Conservation (phyloP, 2,329 filamentous ascomycete genomes). For the Arthrobotrys entomopaga region DNA sequence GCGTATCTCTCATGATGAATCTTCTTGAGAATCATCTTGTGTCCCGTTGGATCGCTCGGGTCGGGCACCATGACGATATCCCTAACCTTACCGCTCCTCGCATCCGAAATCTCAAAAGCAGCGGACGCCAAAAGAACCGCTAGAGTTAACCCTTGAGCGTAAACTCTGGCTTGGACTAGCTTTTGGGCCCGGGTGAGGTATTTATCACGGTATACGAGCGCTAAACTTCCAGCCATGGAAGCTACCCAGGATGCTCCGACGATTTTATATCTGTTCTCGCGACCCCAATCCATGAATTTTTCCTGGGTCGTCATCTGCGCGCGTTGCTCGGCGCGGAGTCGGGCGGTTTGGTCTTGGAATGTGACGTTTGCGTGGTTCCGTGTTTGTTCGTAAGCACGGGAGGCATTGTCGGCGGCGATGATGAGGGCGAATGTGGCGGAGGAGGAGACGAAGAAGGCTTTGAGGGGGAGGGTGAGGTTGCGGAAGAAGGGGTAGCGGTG, state of each 20-base stretch:
- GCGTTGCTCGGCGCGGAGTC: constrained; percentile 72
- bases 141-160: constrained; percentile 88
- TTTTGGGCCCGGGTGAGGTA: constrained; percentile 82
- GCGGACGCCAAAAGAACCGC: constrained; percentile 84
- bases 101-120: constrained; percentile 83
- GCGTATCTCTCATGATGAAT: constrained; percentile 87
- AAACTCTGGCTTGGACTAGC: constrained; percentile 92
- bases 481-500: constrained; percentile 80
- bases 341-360: constrained; percentile 72
- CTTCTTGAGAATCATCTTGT: constrained; percentile 83
- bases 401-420: constrained; percentile 80
- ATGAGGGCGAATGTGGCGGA: constrained; percentile 86
- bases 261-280: constrained; percentile 84
- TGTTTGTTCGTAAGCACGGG: constrained; percentile 75
- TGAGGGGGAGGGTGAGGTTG: constrained; percentile 85
- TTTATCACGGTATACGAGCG: constrained; percentile 79
- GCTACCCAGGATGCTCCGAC: constrained; percentile 84
- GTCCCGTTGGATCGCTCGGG: constrained; percentile 75
- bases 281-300: constrained; percentile 74
- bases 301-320: constrained; percentile 67
- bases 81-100: constrained; percentile 76
- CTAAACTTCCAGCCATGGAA: constrained; percentile 78
- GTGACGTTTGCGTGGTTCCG: constrained; percentile 49
- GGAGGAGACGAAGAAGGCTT: constrained; percentile 87
- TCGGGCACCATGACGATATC: constrained; percentile 86